A percentile compares a stretch with the other conserved stretches of the same genome.
phyloP scores from a whole-genome alignment of 495 filamentous ascomycete species.

The Aspergillus diversus region DNA sequence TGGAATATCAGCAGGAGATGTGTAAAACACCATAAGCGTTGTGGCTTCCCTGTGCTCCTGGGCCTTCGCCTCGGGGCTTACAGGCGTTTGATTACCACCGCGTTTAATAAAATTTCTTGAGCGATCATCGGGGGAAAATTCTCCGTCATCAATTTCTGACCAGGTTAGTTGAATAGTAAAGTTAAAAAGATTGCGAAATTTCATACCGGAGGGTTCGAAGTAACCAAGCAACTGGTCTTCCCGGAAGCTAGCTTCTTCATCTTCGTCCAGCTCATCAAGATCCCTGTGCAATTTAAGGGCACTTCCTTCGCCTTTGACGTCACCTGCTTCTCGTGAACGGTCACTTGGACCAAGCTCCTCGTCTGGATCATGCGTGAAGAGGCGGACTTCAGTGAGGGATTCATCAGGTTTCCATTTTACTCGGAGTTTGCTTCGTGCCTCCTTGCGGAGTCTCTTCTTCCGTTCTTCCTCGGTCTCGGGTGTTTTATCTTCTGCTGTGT shows the following conservation, averaged over 20 bases:
- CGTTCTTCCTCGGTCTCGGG: constrained; percentile 80
- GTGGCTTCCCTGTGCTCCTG: constrained; percentile 73
- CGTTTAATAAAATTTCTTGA: constrained; percentile 62
- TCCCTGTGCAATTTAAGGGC: constrained; percentile 76
- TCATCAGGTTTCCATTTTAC: constrained; percentile 75
- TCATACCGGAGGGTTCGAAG: constrained; percentile 43
- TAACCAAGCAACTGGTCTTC: constrained; percentile 54
- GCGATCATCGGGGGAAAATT: constrained; percentile 55
- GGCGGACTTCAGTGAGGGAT: constrained; percentile 68
- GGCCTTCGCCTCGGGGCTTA: constrained; percentile 65
- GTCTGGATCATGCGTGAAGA: constrained; percentile 79
- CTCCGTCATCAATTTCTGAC: constrained; percentile 57
- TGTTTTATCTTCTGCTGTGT: constrained; percentile 55
- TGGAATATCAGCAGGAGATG: constrained; percentile 73
- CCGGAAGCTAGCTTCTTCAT: constrained; percentile 59
- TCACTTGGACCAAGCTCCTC: constrained; percentile 75
- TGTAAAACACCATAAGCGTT: constrained; percentile 85
- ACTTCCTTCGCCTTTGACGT: constrained; percentile 76
- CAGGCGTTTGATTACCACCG: constrained; percentile 60
- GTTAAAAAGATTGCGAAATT: background rate
- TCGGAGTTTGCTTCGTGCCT: constrained; percentile 70
- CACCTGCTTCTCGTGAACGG: constrained; percentile 68
- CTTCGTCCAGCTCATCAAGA: constrained; percentile 65
- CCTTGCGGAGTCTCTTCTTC: constrained; percentile 74
- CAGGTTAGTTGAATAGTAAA: constrained; percentile 30